These are phyloP conservation scores for Tulasnella sp. DNA, from an alignment of 768 basidiomycete genomes.

Conservation along the genomic window DNA sequence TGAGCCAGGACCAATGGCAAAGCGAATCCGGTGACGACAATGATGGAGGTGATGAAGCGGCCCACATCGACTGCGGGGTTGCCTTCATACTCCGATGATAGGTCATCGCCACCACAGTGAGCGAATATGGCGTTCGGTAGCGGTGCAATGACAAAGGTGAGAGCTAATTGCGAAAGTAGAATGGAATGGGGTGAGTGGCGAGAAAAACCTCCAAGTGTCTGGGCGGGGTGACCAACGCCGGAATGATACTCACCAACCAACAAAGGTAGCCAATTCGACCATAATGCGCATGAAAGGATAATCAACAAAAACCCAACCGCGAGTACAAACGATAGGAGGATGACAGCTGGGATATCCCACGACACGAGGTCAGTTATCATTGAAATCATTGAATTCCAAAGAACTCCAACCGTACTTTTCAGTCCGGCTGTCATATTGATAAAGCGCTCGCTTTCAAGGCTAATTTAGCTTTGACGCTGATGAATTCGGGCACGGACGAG, in stretches of 20 bases:
- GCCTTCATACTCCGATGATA: constrained; percentile 60
- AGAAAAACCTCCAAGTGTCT: background rate
- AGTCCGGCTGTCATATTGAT: too few species aligned
- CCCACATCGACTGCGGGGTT: constrained; percentile 75
- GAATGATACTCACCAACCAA: constrained; percentile 63
- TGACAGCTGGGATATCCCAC: too few species aligned
- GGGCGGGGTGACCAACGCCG: constrained; percentile 3
- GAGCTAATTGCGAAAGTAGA: constrained; percentile 36
- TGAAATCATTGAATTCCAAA: too few species aligned
- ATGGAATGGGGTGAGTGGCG: constrained; percentile 2
- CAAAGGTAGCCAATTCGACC: constrained; percentile 92
- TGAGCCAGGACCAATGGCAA: constrained; percentile 87
- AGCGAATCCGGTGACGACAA: constrained; percentile 89
- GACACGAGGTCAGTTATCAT: too few species aligned
- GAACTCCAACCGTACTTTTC: too few species aligned
- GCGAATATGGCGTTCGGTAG: constrained; percentile 88
- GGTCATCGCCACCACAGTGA: constrained; percentile 83
- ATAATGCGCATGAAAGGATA: constrained; percentile 92
- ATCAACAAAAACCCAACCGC: constrained; percentile 96
- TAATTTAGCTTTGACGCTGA: too few species aligned
- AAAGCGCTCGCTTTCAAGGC: too few species aligned
- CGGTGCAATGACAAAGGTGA: constrained; percentile 91
- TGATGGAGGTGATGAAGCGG: constrained; percentile 79
- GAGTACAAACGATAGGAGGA: constrained; percentile 91
- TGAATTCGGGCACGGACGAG: too few species aligned